Evolutionary conservation across 164 flowering plant species (phyloP).

Genomic region (Malania oleifera): DNA sequence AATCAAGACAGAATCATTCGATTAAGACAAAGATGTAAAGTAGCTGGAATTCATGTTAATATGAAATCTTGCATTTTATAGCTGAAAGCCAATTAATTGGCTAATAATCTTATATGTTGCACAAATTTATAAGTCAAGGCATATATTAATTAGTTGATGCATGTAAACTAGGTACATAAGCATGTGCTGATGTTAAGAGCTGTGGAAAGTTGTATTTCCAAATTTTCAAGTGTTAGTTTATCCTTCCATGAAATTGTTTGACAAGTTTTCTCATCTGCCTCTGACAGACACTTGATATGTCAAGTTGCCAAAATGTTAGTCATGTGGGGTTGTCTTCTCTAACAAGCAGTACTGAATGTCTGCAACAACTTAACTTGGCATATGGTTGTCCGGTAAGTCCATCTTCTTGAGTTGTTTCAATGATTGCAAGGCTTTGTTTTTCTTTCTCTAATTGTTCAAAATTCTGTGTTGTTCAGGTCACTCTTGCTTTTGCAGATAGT

Average conservation of each 20-base stretch:
- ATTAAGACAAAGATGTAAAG: not conserved
- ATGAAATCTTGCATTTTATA: too few species aligned
- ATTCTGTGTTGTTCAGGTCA: conserved; percentile 49
- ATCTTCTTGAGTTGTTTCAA: not conserved
- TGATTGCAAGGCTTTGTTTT: not conserved
- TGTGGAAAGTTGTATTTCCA: not conserved
- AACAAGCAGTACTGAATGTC: conserved; percentile 34
- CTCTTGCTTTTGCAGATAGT: conserved; percentile 47
- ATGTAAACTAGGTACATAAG: not conserved
- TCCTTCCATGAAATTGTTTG: not conserved
- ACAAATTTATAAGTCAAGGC: not conserved
- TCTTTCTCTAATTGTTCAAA: not conserved
- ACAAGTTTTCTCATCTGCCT: not conserved
- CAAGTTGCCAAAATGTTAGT: conserved; percentile 62
- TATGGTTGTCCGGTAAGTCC: conserved; percentile 64
- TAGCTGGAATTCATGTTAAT: not conserved
- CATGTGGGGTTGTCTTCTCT: conserved; percentile 60
- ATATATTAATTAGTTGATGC: not conserved
- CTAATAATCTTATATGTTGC: too few species aligned
- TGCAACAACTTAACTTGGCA: conserved; percentile 56
- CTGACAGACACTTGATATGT: conserved; percentile 66
- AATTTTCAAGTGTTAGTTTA: not conserved
- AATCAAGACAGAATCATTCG: not conserved
- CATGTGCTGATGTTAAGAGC: not conserved
- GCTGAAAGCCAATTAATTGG: too few species aligned